phyloP scores from a whole-genome alignment of 768 basidiomycete genomes.

The Boletus subcaerulescens region DNA sequence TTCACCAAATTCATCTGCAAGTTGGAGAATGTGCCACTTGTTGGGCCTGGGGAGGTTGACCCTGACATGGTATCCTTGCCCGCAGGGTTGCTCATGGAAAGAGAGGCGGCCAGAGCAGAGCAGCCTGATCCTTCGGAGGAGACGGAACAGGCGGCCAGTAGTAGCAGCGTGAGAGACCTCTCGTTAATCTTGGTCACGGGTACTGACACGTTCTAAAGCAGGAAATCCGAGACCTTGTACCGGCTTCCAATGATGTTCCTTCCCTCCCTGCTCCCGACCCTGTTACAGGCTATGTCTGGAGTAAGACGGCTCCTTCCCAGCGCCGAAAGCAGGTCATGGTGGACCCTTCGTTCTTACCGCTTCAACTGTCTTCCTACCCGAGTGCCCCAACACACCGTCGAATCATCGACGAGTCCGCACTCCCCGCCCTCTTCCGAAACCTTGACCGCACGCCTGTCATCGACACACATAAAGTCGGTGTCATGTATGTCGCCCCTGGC shows the following conservation, averaged over 20 bases:
- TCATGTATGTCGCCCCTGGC: conserved; percentile 93
- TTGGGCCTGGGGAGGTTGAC: conserved; percentile 79
- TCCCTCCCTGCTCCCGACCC: conserved; percentile 56
- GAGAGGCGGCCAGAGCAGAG: conserved; percentile 39
- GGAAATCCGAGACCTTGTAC: conserved; percentile 21
- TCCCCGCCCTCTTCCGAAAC: conserved; percentile 57
- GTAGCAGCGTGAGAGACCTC: conserved; percentile 8
- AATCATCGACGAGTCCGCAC: conserved; percentile 51
- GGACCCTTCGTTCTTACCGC: conserved; percentile 80
- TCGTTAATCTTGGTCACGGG: not conserved
- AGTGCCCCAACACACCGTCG: conserved; percentile 39
- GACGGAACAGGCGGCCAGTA: not conserved
- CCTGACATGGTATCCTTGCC: conserved; percentile 74
- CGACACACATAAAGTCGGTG: conserved; percentile 94
- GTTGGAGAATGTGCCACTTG: conserved; percentile 85
- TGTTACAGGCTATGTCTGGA: conserved; percentile 88
- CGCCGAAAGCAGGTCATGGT: conserved; percentile 81
- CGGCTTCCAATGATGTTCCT: conserved; percentile 1
- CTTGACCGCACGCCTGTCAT: conserved; percentile 90
- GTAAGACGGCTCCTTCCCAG: conserved; percentile 80
- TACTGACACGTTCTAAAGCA: conserved; percentile 11
- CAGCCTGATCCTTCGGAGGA: conserved; percentile 28
- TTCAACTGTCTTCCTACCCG: conserved; percentile 82
- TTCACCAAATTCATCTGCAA: conserved; percentile 81
- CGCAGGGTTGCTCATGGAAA: conserved; percentile 70